A percentile compares a stretch with the other conserved stretches of the same genome.
These are phyloP conservation scores for Cladophialophora psammophila DNA, from an alignment of 2,329 filamentous ascomycete genomes.

Conservation along the genomic window DNA sequence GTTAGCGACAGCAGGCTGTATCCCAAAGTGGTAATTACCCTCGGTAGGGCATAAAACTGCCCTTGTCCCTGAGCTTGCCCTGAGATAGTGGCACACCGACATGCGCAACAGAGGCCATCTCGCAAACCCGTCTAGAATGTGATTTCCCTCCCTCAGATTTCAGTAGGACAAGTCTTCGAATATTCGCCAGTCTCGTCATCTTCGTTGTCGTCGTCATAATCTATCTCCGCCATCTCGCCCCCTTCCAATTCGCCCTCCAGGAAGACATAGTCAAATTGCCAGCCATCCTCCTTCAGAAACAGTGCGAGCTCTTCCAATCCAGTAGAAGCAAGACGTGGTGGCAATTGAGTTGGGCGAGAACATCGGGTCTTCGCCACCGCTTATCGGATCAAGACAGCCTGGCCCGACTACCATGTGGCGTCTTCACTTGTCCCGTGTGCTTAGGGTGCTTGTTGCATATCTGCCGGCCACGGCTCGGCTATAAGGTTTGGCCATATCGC, in stretches of 20 bases:
- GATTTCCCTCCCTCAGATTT: background rate
- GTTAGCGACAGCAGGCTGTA: background rate
- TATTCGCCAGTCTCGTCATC: background rate
- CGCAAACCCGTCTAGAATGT: background rate
- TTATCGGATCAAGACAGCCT: background rate
- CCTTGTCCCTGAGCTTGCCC: background rate
- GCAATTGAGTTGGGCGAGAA: background rate
- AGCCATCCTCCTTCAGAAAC: background rate
- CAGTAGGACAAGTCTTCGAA: background rate
- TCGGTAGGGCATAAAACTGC: background rate
- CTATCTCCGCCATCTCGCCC: background rate
- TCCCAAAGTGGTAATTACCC: background rate
- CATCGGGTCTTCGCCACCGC: background rate
- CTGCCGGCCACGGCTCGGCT: background rate
- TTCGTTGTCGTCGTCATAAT: background rate
- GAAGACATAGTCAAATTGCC: too few species aligned
- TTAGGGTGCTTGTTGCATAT: background rate
- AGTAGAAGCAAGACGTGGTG: background rate
- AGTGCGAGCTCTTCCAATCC: background rate
- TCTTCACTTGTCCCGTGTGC: background rate
- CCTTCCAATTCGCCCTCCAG: background rate
- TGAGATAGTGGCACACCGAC: too few species aligned
- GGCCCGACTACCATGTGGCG: background rate
- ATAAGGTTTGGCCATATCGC: conserved; percentile 2
- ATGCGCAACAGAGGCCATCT: background rate